These are phyloP conservation scores for Pneumocystis sp. DNA, from an alignment of 1,139 yeast species.

Conservation along the genomic window DNA sequence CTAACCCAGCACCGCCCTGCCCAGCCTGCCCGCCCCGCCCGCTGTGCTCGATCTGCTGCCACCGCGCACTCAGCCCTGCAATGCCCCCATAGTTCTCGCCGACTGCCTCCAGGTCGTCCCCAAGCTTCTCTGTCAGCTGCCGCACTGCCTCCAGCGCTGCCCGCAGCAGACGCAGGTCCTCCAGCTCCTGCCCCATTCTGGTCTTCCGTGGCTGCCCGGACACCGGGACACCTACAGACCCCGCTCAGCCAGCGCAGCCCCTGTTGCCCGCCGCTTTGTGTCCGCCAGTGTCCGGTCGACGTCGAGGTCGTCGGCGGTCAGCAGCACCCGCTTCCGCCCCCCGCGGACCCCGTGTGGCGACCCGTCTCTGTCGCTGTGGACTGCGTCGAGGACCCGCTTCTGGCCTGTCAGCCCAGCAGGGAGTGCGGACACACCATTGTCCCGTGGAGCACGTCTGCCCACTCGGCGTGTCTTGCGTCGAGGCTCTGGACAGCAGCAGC, in stretches of 20 bases:
- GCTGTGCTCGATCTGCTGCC: neutral
- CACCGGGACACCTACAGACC: too few species aligned
- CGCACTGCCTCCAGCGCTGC: neutral
- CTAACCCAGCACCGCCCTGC: too few species aligned
- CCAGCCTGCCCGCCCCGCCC: neutral
- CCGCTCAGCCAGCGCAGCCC: too few species aligned
- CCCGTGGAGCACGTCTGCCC: neutral
- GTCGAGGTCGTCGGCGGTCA: too few species aligned
- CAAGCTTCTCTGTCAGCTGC: neutral
- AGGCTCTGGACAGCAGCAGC: neutral
- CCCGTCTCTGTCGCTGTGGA: too few species aligned
- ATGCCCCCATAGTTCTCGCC: neutral
- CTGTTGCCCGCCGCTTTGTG: too few species aligned
- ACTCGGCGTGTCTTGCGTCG: neutral
- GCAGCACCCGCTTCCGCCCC: neutral
- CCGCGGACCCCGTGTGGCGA: too few species aligned
- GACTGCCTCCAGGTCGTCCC: neutral
- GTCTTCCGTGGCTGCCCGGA: neutral
- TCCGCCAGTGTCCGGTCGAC: too few species aligned
- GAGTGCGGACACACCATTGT: too few species aligned
- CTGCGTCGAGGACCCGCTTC: too few species aligned
- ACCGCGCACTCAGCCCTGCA: neutral
- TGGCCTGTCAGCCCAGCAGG: too few species aligned
- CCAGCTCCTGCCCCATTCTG: neutral
- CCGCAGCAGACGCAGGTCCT: neutral